Evolutionary conservation across 805 yeast species (phyloP).

Genomic region (Geotrichum ghanense): DNA sequence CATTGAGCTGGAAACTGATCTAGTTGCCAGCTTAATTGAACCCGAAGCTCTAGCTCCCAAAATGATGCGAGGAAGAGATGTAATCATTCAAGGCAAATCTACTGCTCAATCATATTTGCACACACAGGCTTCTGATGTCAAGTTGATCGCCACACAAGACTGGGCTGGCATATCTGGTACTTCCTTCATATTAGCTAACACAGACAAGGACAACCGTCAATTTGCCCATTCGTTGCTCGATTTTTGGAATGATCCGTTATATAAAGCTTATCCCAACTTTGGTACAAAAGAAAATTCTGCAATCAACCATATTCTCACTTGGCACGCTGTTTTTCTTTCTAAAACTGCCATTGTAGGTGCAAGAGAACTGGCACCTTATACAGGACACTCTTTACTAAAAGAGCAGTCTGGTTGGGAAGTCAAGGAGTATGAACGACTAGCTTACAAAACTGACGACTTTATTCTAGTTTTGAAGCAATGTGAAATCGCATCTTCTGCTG

Average conservation of each 20-base stretch:
- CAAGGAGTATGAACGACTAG: conserved; percentile 41
- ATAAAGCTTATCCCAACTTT: conserved; percentile 51
- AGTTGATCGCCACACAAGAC: conserved; percentile 60
- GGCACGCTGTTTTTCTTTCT: conserved; percentile 81
- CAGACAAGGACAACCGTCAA: conserved; percentile 26
- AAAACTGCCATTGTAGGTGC: conserved; percentile 65
- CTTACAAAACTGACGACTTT: conserved; percentile 45
- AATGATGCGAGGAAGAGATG: conserved; percentile 39
- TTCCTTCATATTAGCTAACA: conserved; percentile 59
- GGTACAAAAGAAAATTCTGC: conserved; percentile 37
- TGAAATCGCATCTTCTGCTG: conserved; percentile 47
- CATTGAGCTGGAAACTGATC: conserved; percentile 54
- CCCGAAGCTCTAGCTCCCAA: conserved; percentile 52
- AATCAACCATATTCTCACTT: conserved; percentile 76
- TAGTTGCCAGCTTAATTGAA: conserved; percentile 47
- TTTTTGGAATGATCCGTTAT: conserved; percentile 64
- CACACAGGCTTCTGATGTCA: conserved; percentile 41
- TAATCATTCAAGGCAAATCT: conserved; percentile 28
- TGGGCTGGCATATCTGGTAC: conserved; percentile 50
- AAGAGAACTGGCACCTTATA: conserved; percentile 35
- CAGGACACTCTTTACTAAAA: conserved; percentile 15
- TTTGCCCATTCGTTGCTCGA: conserved; percentile 64
- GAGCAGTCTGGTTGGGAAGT: background rate
- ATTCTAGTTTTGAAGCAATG: conserved; percentile 49
- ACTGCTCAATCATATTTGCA: conserved; percentile 46